Evolutionary conservation across 1,284 basidiomycete genomes (phyloP), one percentile per base, ranked within the genome.

Genomic region (Heterobasidion irregulare): DNA sequence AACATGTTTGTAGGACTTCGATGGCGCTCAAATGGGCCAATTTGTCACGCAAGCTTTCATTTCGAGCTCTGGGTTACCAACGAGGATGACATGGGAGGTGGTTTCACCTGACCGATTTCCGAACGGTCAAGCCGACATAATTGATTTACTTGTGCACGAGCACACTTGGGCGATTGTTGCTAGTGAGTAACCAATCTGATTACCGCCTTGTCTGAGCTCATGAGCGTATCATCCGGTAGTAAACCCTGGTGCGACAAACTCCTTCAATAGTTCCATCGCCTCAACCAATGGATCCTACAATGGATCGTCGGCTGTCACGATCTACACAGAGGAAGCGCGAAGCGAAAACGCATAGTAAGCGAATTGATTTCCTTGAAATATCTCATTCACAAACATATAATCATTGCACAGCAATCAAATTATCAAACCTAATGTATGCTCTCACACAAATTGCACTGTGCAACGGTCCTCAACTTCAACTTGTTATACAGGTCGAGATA

Each of bases 311-410:
- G 59, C 62, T 1, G 53, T 67, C 8, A 67, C 59, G 0, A 55
- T 61, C 13, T 67, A 62, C 38, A 58, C 45, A 34, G 56, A 56
- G n/a, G 62, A 67, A 36, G 67, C 66, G 16, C 58, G 67, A 15
- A 68, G 61, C 52, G 65, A 66, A 54, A 67, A 66, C 46, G 61
- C 66, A 16, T 63, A 63, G 62, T 65, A 60, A 44, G 65, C 53
- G 16, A 47, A 32, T 2, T 5, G 2, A 26, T 26, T 3, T 16
- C 2, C 26, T 26, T 26, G 26, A 26, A 26, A 26, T 3, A 26
- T 15, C 19, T 45, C 44, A 38, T 50, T 15, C 13, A 13, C 35
- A 4, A 32, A 48, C 8, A 18, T 35, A 41, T 38, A 8, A 26
- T 18, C 41, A 12, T 19, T 4, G 6, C n/a, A 19, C 7, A 57